These are phyloP conservation scores for Leptodontidium sp. DNA, from an alignment of 2,329 filamentous ascomycete genomes.

Conservation along the genomic window DNA sequence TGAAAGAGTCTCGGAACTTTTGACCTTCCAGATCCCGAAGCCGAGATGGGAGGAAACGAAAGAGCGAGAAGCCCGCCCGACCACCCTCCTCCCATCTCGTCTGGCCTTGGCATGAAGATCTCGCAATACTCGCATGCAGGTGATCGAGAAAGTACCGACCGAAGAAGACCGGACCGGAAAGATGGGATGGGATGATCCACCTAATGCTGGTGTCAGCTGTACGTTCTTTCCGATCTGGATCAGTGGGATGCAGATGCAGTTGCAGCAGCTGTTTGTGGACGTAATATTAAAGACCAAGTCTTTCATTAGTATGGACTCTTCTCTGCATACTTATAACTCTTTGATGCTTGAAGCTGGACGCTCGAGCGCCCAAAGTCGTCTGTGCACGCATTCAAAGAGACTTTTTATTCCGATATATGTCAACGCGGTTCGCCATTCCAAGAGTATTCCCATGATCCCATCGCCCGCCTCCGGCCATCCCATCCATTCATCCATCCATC, in stretches of 20 bases:
- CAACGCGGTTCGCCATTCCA: slow-evolving; percentile 4
- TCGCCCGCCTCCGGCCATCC: neutral
- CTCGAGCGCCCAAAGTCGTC: too few relatives aligned
- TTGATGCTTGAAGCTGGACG: neutral
- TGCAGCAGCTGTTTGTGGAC: neutral
- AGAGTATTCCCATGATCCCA: neutral
- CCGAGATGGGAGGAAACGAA: neutral
- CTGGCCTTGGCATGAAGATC: neutral
- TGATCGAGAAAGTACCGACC: neutral
- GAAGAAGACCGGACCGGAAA: neutral
- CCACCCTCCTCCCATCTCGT: too few relatives aligned
- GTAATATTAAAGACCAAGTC: neutral
- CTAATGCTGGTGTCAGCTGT: neutral
- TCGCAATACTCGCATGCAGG: neutral
- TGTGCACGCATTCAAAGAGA: neutral
- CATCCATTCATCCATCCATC: neutral
- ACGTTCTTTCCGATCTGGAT: neutral
- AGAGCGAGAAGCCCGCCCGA: neutral
- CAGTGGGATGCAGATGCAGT: neutral
- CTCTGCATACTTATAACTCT: neutral
- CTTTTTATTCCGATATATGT: slow-evolving; percentile 6
- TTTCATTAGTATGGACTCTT: neutral
- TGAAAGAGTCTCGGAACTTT: neutral
- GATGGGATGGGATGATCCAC: neutral
- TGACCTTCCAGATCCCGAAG: neutral